These are phyloP conservation scores for Diversispora eburnea DNA, from an alignment of 192 early-diverging fungal genomes.

Conservation along the genomic window DNA sequence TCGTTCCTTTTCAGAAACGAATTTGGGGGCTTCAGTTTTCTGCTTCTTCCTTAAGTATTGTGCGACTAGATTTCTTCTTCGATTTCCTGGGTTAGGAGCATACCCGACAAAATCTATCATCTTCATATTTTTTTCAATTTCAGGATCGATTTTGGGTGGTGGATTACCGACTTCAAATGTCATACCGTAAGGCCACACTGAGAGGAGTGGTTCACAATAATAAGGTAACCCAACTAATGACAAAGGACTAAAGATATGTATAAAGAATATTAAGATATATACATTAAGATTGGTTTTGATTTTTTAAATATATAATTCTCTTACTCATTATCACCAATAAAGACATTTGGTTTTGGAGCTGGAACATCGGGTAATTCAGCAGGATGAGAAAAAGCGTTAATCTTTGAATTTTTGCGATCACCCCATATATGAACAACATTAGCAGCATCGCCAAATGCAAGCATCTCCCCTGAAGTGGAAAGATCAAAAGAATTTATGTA, in stretches of 20 bases:
- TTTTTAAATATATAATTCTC: background rate
- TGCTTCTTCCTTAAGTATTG: slow-evolving; percentile 38
- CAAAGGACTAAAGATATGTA: slow-evolving; percentile 55
- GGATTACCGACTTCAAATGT: slow-evolving; percentile 74
- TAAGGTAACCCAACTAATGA: slow-evolving; percentile 78
- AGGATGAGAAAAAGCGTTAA: slow-evolving; percentile 63
- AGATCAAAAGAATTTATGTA: slow-evolving; percentile 73
- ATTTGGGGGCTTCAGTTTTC: slow-evolving; percentile 64
- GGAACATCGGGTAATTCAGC: slow-evolving; percentile 51
- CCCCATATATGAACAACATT: slow-evolving; percentile 79
- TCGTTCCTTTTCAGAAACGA: slow-evolving; percentile 74
- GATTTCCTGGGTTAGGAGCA: slow-evolving; percentile 78
- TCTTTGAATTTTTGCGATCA: slow-evolving; percentile 57
- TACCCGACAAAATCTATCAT: slow-evolving; percentile 93
- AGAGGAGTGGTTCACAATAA: slow-evolving; percentile 72
- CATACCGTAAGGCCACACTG: slow-evolving; percentile 65
- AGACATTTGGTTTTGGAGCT: slow-evolving; percentile 39
- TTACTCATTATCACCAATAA: slow-evolving; percentile 55
- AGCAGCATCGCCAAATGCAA: slow-evolving; percentile 73
- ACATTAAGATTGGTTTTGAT: background rate
- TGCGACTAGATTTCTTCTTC: slow-evolving; percentile 72
- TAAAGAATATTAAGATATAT: background rate
- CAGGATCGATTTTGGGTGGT: slow-evolving; percentile 68
- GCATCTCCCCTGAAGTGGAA: slow-evolving; percentile 70
- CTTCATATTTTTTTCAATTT: slow-evolving; percentile 74